Conservation (phyloP, 371 early-diverging fungal species). For the Mortierella sp. region DNA sequence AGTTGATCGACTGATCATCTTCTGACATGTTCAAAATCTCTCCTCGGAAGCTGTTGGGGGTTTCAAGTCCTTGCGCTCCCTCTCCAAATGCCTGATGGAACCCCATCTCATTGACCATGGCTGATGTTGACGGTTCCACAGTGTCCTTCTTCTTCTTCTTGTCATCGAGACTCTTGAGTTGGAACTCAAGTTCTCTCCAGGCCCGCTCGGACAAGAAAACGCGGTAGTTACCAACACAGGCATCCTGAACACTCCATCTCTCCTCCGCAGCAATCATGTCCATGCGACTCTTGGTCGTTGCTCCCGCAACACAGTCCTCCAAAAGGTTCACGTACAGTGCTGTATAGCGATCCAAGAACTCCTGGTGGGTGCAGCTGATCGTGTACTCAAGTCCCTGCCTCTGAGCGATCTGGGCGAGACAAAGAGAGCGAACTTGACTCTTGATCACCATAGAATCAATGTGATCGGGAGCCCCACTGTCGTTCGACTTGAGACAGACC, state of each 20-base stretch:
- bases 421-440: conserved; percentile 73
- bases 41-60: conserved; percentile 43
- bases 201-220: conserved; percentile 77
- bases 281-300: conserved; percentile 30
- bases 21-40: conserved; percentile 46
- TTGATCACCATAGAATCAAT: conserved; percentile 67
- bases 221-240: conserved; percentile 72
- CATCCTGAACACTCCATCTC: conserved; percentile 71
- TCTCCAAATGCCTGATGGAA: conserved; percentile 36
- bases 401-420: conserved; percentile 71
- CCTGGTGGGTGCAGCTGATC: conserved; percentile 69
- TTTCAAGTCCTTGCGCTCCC: conserved; percentile 22
- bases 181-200: conserved; percentile 65
- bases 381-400: conserved; percentile 72
- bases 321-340: conserved; percentile 57
- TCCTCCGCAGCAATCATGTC: conserved; percentile 31
- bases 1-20: conserved; percentile 52
- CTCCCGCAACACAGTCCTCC: conserved; percentile 50
- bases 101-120: conserved; percentile 31
- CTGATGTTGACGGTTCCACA: conserved; percentile 26
- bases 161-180: conserved; percentile 42
- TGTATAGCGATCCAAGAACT: conserved; percentile 79
- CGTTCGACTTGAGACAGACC: conserved; percentile 84
- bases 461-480: conserved; percentile 66
- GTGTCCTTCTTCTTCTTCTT: conserved; percentile 40